These are phyloP conservation scores for Vitellaria paradoxa DNA, from an alignment of 179 eudicot species.

Conservation along the genomic window DNA sequence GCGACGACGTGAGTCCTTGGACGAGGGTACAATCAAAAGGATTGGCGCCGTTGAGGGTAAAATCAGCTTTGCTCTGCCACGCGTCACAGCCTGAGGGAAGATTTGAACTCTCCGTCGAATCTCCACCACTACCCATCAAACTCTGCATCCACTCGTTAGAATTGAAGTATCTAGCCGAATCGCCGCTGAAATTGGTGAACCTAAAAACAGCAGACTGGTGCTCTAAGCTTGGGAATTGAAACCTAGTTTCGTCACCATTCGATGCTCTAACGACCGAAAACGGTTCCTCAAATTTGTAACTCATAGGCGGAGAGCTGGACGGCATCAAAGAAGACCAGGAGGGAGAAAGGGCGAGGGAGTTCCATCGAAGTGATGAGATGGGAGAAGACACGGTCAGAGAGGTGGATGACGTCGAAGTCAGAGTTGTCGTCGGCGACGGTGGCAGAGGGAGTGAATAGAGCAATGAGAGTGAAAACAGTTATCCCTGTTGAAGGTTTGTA, in stretches of 20 bases:
- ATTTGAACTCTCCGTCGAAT: constrained; percentile 36
- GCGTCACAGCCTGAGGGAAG: constrained; percentile 43
- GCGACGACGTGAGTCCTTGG: constrained; percentile 18
- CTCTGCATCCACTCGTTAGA: constrained; percentile 96
- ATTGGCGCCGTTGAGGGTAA: constrained; percentile 36
- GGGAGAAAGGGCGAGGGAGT: too few species aligned
- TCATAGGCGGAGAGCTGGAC: constrained; percentile 26
- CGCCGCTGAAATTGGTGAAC: constrained; percentile 50
- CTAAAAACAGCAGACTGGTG: constrained; percentile 42
- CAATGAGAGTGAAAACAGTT: too few species aligned
- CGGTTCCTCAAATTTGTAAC: constrained; percentile 51
- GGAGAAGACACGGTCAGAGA: too few species aligned
- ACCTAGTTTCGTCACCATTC: constrained; percentile 39
- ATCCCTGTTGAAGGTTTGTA: too few species aligned
- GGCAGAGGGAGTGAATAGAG: too few species aligned
- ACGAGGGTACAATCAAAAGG: constrained; percentile 34
- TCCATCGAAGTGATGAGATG: too few species aligned
- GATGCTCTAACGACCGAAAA: constrained; percentile 37
- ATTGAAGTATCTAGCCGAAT: constrained; percentile 54
- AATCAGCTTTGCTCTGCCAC: constrained; percentile 51
- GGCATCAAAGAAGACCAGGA: too few species aligned
- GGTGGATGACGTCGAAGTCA: too few species aligned
- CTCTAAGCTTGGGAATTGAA: constrained; percentile 51
- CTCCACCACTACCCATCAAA: constrained; percentile 51
- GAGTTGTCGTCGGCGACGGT: too few species aligned